Evolutionary conservation across 495 filamentous ascomycete species (phyloP).

Genomic region (Neurospora discreta): DNA sequence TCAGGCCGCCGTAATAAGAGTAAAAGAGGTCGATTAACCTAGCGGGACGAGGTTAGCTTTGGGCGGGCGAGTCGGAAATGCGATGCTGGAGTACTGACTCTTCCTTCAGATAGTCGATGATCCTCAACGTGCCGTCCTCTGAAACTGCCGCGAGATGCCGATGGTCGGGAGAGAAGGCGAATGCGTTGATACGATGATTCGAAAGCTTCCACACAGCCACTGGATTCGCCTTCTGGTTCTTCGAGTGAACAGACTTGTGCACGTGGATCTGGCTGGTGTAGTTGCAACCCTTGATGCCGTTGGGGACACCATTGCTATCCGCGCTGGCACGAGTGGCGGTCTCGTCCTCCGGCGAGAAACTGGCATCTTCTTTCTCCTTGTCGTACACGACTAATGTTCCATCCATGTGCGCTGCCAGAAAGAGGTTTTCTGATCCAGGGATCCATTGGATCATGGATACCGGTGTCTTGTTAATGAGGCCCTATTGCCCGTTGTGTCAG

Average conservation of each 20-base stretch:
- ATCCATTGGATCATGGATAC: conserved; percentile 87
- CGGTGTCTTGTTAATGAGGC: conserved; percentile 72
- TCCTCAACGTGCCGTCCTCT: conserved; percentile 79
- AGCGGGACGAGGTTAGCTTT: not conserved
- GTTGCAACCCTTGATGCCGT: conserved; percentile 14
- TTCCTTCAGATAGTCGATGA: conserved; percentile 88
- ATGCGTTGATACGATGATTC: conserved; percentile 76
- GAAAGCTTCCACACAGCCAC: conserved; percentile 85
- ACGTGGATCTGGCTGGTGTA: conserved; percentile 42
- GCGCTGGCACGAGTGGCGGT: conserved; percentile 27
- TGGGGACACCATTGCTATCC: conserved; percentile 26
- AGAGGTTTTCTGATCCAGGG: conserved; percentile 85
- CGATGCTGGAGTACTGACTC: conserved; percentile 43
- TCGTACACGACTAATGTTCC: conserved; percentile 93
- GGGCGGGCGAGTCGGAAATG: not conserved
- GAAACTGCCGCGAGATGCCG: conserved; percentile 83
- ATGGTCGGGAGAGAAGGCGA: conserved; percentile 80
- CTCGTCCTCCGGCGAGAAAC: conserved; percentile 39
- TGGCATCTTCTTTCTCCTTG: conserved; percentile 93
- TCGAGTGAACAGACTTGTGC: conserved; percentile 80
- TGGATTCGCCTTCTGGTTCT: conserved; percentile 87
- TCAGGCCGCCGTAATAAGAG: conserved; percentile 85
- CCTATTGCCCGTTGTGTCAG: conserved; percentile 26
- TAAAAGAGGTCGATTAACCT: conserved; percentile 77
- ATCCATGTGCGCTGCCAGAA: conserved; percentile 87